Conservation (phyloP, 192 early-diverging fungal genomes). For the Rhizophagus prolifer region DNA sequence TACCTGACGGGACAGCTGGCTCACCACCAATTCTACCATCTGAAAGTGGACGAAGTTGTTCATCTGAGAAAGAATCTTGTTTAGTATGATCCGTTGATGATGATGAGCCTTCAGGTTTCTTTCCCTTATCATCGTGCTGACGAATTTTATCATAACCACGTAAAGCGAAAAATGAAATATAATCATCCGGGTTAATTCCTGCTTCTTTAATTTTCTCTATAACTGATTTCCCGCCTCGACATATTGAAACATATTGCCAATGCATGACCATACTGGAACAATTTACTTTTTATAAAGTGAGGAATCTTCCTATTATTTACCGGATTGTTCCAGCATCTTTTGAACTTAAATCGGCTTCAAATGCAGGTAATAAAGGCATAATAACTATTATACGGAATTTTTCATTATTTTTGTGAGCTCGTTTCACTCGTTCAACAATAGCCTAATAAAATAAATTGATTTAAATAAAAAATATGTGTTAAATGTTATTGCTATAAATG, state of each 20-base stretch:
- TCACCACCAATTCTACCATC: background rate
- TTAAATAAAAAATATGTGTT: background rate
- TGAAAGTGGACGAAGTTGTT: background rate
- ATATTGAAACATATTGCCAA: conserved; percentile 77
- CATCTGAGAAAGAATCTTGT: conserved; percentile 3
- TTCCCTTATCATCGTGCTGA: background rate
- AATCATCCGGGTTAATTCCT: conserved; percentile 60
- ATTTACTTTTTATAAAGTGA: background rate
- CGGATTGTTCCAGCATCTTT: conserved; percentile 66
- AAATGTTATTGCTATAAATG: too few relatives aligned
- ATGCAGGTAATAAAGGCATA: conserved; percentile 83
- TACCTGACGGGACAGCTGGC: background rate
- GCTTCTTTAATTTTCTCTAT: conserved; percentile 52
- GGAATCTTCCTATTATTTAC: conserved; percentile 25
- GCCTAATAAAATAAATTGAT: conserved; percentile 45
- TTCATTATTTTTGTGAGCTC: conserved; percentile 61
- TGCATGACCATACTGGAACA: conserved; percentile 63
- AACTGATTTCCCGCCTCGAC: conserved; percentile 71
- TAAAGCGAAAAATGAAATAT: conserved; percentile 74
- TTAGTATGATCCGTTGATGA: too few relatives aligned
- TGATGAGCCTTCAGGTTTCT: background rate
- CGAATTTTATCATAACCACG: conserved; percentile 69
- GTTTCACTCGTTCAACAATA: conserved; percentile 69
- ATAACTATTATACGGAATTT: conserved; percentile 77
- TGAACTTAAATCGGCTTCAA: conserved; percentile 75